A percentile compares a stretch with the other conserved stretches of the same genome.
These are phyloP conservation scores for Mentha longifolia DNA, from an alignment of 257 asterid genomes.

Conservation along the genomic window DNA sequence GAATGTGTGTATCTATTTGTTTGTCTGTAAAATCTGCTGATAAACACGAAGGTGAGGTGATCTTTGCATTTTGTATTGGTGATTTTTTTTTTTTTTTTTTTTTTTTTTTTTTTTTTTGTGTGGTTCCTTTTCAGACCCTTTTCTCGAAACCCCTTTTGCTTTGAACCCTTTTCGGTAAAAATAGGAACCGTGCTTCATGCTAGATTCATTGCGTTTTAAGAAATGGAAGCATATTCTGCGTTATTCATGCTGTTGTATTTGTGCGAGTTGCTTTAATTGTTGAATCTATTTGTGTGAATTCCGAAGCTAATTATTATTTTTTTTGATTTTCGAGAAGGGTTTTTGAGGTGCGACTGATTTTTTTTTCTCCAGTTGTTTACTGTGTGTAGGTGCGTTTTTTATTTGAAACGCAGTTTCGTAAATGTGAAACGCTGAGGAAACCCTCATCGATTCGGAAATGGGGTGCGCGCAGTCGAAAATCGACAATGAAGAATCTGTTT, in stretches of 20 bases:
- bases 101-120: not conserved
- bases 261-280: not conserved
- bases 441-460: slow-evolving; percentile 48
- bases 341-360: not conserved
- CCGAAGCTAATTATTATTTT: not conserved
- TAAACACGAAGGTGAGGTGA: slow-evolving; percentile 31
- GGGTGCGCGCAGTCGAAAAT: slow-evolving; percentile 93
- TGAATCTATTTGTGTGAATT: not conserved
- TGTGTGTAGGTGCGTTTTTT: not conserved
- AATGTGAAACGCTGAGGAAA: slow-evolving; percentile 4
- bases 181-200: slow-evolving; percentile 10
- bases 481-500: slow-evolving; percentile 90
- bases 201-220: not conserved
- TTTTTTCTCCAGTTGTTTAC: not conserved
- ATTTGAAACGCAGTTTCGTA: not conserved
- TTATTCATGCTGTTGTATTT: slow-evolving; percentile 16
- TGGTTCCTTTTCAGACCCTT: slow-evolving; percentile 21
- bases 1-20: slow-evolving; percentile 3
- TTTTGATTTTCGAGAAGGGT: too few species aligned
- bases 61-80: not conserved
- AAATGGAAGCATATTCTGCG: slow-evolving; percentile 21
- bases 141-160: slow-evolving; percentile 32
- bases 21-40: slow-evolving; percentile 25
- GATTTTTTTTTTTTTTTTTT: not conserved
- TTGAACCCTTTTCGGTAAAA: slow-evolving; percentile 4